Evolutionary conservation across 192 early-diverging fungal species (phyloP), one percentile per base, ranked within the genome.

Genomic region (Backusella sp.): DNA sequence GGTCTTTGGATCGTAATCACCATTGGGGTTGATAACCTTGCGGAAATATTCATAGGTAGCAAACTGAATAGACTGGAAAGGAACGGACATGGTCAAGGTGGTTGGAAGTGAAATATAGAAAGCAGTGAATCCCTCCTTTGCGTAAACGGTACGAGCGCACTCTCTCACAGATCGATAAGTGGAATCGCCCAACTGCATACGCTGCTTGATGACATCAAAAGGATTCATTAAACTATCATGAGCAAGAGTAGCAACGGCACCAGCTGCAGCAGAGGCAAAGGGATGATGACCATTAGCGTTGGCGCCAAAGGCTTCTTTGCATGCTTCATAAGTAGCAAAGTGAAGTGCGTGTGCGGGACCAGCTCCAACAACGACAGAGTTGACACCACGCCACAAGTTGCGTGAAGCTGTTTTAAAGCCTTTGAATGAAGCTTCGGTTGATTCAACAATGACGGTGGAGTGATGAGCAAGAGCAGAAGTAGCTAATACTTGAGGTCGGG

Each of bases 191-290:
- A 97, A 84, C 83, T 98, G 97, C 95, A 97, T 96, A 36, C 97
- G 89, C 83, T 98, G 97, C 80, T 98, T 98, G 82, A 97, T 87
- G 19, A 98, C 96, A 84, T 99, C 97, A 82, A 99, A 99, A 14
- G 97, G 97, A 78, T 95, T 99, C 92, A 96, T 94, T 62, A 97
- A 83, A 15, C 93, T 92, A 73, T 99, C 97, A 82, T 91, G 90
- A 7, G 92, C 84, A 62, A 96, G 83, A 7, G 96, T 97, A 9
- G 97, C 97, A 79, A 89, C 90, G 37, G 93, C 96, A 68, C 97
- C 95, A 6, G 97, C 95, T 28, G 91, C 94, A 88, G 83, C 88
- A 66, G 92, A 84, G 49, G 91, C 88, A n/a, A 94, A 6, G 4
- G 84, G 83, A 44, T 89, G 90, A 56, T 89, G 86, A 41, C 89